These are phyloP conservation scores for Syzygium oleosum DNA, from an alignment of 345 rosid genomes.

Conservation along the genomic window DNA sequence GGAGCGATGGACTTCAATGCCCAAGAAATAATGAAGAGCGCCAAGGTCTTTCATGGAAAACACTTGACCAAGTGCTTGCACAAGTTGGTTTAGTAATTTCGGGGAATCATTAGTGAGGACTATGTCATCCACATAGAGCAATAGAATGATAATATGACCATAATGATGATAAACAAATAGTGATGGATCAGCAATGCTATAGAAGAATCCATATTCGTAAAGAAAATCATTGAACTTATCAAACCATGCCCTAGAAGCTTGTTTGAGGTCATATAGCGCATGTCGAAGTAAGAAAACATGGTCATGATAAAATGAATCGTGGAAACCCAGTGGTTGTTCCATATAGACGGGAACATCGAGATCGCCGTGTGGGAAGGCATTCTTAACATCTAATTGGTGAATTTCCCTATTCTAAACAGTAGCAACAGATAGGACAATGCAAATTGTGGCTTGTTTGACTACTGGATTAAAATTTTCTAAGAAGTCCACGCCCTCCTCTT, in stretches of 20 bases:
- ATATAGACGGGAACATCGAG: neutral
- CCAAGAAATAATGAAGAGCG: neutral
- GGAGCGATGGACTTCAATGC: neutral
- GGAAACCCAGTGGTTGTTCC: neutral
- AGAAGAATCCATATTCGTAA: neutral
- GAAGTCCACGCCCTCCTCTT: neutral
- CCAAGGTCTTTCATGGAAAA: neutral
- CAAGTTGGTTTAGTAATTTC: neutral
- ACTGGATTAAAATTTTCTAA: rapidly evolving
- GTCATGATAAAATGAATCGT: neutral
- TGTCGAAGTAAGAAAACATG: neutral
- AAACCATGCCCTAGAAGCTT: neutral
- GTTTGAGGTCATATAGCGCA: neutral
- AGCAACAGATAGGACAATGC: neutral
- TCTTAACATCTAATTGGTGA: too few relatives aligned
- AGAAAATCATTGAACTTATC: neutral
- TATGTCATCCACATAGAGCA: neutral
- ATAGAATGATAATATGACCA: too few relatives aligned
- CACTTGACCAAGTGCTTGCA: neutral
- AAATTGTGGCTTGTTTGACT: neutral
- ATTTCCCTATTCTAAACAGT: neutral
- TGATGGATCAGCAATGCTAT: neutral
- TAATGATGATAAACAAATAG: neutral
- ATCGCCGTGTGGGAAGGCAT: neutral
- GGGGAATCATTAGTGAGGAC: neutral